Evolutionary conservation across 768 basidiomycete genomes (phyloP), one percentile per base, ranked within the genome.

Genomic region (Phlegmacium glaucopus): DNA sequence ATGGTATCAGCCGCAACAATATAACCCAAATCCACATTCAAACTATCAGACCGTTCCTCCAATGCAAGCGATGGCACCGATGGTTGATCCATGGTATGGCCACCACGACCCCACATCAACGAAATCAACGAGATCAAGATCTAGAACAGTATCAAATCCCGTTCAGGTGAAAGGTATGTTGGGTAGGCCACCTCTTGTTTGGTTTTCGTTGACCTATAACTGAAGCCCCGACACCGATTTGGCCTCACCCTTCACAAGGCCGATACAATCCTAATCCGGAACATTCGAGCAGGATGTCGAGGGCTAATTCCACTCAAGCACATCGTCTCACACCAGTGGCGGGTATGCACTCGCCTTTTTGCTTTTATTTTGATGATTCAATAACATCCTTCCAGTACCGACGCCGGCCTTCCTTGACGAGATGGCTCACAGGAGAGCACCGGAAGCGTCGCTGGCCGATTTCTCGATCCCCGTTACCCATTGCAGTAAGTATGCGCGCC

Each of bases 231-330:
- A 52, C 54, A 44, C 61, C 61, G 10, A 57, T 62, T 57, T 56
- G 61, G 48, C 61, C 61, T 26, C 61, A 62, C 47, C 61, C 61
- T 49, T 62, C 59, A 40, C 61, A 62, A 54, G 61, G 61, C 34
- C 55, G 55, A 18, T 54, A 55, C 47, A 39, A 58, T 39, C 61
- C 61, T 12, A 39, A 51, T 55, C 42, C 53, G 56, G 60, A 59
- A 37, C 44, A 49, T 18, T 29, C 42, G 44, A 51, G 55, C 41
- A 57, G 53, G 47, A 47, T 54, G 42, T 56, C 39, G 54, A 57
- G 32, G 22, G 22, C 22, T 5, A 22, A 22, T 22, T 22, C 22
- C 47, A 51, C 42, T 52, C 53, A 47, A 54, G 48, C 29, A 47
- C 22, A 45, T 29, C 42, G 44, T 25, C 53, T 50, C 36, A 51